Evolutionary conservation across 805 yeast genomes (phyloP), one percentile per base, ranked within the genome.

Genomic region (Hanseniaspora lachancei): DNA sequence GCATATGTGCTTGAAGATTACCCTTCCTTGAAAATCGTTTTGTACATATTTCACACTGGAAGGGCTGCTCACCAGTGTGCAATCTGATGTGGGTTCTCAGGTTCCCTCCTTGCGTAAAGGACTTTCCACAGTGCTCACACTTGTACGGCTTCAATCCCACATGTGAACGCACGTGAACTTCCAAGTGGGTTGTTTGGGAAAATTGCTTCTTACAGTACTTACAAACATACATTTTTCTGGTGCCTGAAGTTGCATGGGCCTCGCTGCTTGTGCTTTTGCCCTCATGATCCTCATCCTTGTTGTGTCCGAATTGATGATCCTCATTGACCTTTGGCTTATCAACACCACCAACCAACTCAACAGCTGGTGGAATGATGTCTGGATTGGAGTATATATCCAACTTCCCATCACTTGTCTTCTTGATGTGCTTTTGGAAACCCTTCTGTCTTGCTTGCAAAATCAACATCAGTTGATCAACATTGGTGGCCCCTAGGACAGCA

Each of bases 51-150:
- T 80, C 81, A 71, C 97, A 89, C 39, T 76, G 73, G 64, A 83
- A 89, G 4, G 97, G 97, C 65, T 86, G 85, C 63, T 89, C 96
- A 29, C 96, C 96, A 0, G 96, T 88, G 63, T 88, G 96, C 36
- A 88, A 72, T 60, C 96, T 72, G 63, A 81, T 72, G 70, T 89
- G 96, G 0, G 96, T 89, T 55, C 95, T 70, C 61, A 89, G 71
- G 67, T 88, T 88, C 23, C 96, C 96, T 47, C 95, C 91, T 66
- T 88, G 96, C 0, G 96, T 86, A 62, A 88, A 88, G 54, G 84
- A 69, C 67, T 88, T 88, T 16, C 80, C 83, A 70, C 96, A 89
- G 62, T 72, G 83, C 21, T 77, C 75, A 67, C 96, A 89, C 62
- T 77, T 81, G 66, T 81, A 88, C 10, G 96, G 96, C 63, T 88